A percentile compares a stretch with the other conserved stretches of the same genome.
Evolutionary conservation across 495 filamentous ascomycete species (phyloP).

Genomic region (Penicillium paxilli): DNA sequence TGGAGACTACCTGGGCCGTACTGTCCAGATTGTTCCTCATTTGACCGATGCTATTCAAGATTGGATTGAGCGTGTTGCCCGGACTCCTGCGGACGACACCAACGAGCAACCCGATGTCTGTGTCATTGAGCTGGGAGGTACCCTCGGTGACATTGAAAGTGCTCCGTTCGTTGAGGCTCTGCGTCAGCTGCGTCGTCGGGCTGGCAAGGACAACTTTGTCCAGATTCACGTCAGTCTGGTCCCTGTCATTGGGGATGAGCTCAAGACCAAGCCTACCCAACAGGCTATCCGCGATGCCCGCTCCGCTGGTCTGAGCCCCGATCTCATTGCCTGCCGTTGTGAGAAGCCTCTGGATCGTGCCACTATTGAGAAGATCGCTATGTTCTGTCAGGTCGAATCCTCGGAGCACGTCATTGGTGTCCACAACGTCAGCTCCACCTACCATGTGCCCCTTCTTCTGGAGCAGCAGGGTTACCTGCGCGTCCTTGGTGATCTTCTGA

Average conservation of each 20-base stretch:
- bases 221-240: constrained; percentile 56
- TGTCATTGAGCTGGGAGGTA: constrained; percentile 73
- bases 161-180: constrained; percentile 88
- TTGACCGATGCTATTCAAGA: constrained; percentile 88
- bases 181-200: constrained; percentile 68
- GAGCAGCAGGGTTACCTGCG: constrained; percentile 72
- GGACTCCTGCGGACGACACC: constrained; percentile 84
- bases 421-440: constrained; percentile 80
- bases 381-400: constrained; percentile 75
- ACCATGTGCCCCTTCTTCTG: constrained; percentile 90
- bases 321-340: constrained; percentile 94
- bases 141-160: constrained; percentile 89
- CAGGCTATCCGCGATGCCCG: constrained; percentile 80
- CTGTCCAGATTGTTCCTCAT: constrained; percentile 93
- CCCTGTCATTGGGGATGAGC: constrained; percentile 55
- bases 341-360: constrained; percentile 64
- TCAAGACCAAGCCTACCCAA: constrained; percentile 98
- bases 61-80: constrained; percentile 87
- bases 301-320: constrained; percentile 79
- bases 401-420: constrained; percentile 80
- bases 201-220: constrained; percentile 78
- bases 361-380: constrained; percentile 87
- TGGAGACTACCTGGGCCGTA: constrained; percentile 88
- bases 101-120: constrained; percentile 85
- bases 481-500: constrained; percentile 46